Conservation (phyloP, 176 grass and related monocot genomes). For the Alopecurus myosuroides region DNA sequence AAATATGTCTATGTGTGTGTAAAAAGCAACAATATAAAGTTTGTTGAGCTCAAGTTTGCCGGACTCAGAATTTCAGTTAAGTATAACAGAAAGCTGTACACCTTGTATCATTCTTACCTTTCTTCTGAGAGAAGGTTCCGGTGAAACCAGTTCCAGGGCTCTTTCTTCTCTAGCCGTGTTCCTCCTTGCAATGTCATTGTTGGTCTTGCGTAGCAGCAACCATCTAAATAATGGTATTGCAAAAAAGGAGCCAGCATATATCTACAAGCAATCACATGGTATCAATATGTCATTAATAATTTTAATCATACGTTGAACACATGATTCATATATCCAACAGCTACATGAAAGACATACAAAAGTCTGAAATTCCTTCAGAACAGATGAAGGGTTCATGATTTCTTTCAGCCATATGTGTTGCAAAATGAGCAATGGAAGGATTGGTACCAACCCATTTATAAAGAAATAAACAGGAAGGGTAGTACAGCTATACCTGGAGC, state of each 20-base stretch:
- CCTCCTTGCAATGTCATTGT: slow-evolving; percentile 65
- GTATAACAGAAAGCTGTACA: background rate
- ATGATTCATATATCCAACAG: background rate
- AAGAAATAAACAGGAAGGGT: slow-evolving; percentile 20
- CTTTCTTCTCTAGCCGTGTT: slow-evolving; percentile 71
- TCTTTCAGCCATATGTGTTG: background rate
- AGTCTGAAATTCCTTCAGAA: background rate
- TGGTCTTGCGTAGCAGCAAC: slow-evolving; percentile 66
- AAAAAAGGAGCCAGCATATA: slow-evolving; percentile 94
- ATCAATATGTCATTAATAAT: slow-evolving; percentile 25
- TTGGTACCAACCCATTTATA: background rate
- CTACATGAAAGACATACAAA: slow-evolving; percentile 8
- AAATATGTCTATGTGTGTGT: background rate
- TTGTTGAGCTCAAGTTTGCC: background rate
- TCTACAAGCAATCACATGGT: slow-evolving; percentile 39
- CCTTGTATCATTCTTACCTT: slow-evolving; percentile 46
- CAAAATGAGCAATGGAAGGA: background rate
- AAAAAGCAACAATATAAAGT: background rate
- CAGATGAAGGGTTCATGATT: slow-evolving; percentile 3
- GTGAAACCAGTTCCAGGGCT: slow-evolving; percentile 55
- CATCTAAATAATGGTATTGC: slow-evolving; percentile 84
- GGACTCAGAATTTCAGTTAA: background rate
- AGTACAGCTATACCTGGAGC: slow-evolving; percentile 59
- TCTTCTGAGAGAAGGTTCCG: slow-evolving; percentile 68
- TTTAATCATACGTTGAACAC: background rate